Percentiles rank a stretch among this genome's conserved stretches.
phyloP scores from a whole-genome alignment of 176 grass and related monocot species.

The Hsuehochloa calcarea region DNA sequence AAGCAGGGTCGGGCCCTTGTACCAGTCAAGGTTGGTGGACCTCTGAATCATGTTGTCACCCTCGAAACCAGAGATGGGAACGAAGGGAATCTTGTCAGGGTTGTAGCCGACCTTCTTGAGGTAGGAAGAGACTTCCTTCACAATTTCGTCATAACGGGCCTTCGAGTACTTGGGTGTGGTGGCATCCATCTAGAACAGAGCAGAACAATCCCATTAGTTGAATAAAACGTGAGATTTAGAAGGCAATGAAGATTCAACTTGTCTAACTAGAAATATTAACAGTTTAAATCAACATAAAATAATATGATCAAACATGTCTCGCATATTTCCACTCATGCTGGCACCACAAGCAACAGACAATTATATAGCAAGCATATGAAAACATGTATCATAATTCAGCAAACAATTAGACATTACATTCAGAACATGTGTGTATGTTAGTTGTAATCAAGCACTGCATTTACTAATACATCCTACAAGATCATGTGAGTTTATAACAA shows the following conservation, averaged over 20 bases:
- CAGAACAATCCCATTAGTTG: neutral
- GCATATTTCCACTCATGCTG: no score
- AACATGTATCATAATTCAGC: no score
- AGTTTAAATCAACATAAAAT: no score
- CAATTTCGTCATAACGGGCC: constrained; percentile 74
- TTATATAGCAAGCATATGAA: no score
- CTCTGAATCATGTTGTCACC: constrained; percentile 93
- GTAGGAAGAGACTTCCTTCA: constrained; percentile 69
- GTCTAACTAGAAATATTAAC: no score
- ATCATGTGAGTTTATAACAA: no score
- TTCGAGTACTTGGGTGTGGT: constrained; percentile 84
- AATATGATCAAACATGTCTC: no score
- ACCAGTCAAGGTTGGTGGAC: constrained; percentile 86
- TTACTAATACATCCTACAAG: no score
- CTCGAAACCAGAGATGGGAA: constrained; percentile 82
- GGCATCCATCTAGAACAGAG: constrained; percentile 58
- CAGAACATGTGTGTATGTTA: neutral
- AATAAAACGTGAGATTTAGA: no score
- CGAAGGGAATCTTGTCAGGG: constrained; percentile 77
- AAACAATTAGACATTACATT: neutral
- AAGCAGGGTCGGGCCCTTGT: constrained; percentile 83
- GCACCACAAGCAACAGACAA: no score
- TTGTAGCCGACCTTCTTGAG: constrained; percentile 86
- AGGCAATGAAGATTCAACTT: no score
- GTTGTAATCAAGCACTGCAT: neutral